phyloP scores from a whole-genome alignment of 2,329 filamentous ascomycete species.

The Trichoderma koningiopsis region DNA sequence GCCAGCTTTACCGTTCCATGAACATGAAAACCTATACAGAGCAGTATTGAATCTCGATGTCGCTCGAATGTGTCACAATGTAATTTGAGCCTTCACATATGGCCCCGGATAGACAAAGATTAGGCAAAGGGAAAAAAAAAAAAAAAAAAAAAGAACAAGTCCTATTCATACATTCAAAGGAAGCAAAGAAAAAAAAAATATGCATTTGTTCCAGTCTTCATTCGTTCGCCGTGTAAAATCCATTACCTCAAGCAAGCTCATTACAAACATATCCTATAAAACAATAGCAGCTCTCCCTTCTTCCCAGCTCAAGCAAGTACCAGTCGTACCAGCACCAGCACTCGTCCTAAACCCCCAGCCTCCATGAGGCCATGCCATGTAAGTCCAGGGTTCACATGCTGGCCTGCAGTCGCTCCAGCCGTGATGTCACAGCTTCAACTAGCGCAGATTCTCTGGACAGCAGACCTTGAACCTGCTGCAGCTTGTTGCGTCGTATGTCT shows the following conservation, averaged over 20 bases:
- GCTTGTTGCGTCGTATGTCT: constrained; percentile 63
- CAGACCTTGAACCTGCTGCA: constrained; percentile 63
- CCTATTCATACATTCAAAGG: not conserved
- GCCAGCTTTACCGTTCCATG: not conserved
- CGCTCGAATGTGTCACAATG: not conserved
- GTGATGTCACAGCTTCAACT: constrained; percentile 65
- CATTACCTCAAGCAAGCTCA: constrained; percentile 13
- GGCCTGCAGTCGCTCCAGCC: constrained; percentile 60
- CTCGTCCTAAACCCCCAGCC: not conserved
- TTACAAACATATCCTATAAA: not conserved
- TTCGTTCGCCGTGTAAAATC: constrained; percentile 11
- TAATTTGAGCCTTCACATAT: not conserved
- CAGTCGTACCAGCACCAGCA: not conserved
- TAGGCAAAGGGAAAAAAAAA: not conserved
- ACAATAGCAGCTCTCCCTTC: not conserved
- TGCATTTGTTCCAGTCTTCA: not conserved
- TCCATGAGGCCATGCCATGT: not conserved
- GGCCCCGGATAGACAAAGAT: not conserved
- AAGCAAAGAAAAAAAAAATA: not conserved
- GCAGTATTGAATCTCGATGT: not conserved
- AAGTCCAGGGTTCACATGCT: constrained; percentile 31
- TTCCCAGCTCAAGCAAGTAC: not conserved
- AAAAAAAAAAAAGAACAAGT: not conserved
- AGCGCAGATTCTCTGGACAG: constrained; percentile 68
- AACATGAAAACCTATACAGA: not conserved